A percentile compares a stretch with the other conserved stretches of the same genome.
Evolutionary conservation across 805 yeast genomes (phyloP).

Genomic region (Yarrowia phangngaensis): DNA sequence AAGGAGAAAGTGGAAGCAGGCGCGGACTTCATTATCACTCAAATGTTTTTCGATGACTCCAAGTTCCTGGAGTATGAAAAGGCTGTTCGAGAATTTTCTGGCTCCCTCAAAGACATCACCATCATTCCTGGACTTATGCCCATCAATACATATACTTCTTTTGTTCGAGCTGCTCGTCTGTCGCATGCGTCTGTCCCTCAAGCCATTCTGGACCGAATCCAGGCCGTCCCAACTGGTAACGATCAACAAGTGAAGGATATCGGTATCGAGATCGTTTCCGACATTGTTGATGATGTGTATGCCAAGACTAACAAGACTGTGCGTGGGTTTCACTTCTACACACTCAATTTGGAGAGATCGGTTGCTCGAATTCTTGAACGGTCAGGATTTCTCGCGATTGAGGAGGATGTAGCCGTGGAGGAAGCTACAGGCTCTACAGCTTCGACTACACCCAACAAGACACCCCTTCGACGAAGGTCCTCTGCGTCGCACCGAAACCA

Average conservation of each 20-base stretch:
- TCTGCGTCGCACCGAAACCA: conserved; percentile 45
- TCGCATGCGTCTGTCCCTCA: conserved; percentile 82
- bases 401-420: conserved; percentile 7
- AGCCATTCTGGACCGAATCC: conserved; percentile 50
- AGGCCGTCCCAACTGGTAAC: conserved; percentile 58
- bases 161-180: conserved; percentile 81
- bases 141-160: conserved; percentile 74
- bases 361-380: conserved; percentile 76
- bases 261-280: conserved; percentile 71
- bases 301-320: conserved; percentile 52
- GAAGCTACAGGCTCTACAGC: conserved; percentile 21
- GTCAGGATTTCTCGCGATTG: conserved; percentile 48
- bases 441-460: conserved; percentile 23
- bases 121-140: conserved; percentile 91
- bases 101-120: conserved; percentile 47
- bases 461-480: conserved; percentile 29
- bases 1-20: conserved; percentile 88
- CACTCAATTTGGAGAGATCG: conserved; percentile 87
- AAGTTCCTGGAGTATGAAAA: conserved; percentile 66
- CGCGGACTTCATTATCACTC: conserved; percentile 90
- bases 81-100: conserved; percentile 43
- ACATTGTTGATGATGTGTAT: conserved; percentile 58
- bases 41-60: conserved; percentile 81
- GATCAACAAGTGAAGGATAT: conserved; percentile 74
- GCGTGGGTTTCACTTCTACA: conserved; percentile 89